Evolutionary conservation across 306 rosid genomes (phyloP).

Genomic region (Lotus japonicus): DNA sequence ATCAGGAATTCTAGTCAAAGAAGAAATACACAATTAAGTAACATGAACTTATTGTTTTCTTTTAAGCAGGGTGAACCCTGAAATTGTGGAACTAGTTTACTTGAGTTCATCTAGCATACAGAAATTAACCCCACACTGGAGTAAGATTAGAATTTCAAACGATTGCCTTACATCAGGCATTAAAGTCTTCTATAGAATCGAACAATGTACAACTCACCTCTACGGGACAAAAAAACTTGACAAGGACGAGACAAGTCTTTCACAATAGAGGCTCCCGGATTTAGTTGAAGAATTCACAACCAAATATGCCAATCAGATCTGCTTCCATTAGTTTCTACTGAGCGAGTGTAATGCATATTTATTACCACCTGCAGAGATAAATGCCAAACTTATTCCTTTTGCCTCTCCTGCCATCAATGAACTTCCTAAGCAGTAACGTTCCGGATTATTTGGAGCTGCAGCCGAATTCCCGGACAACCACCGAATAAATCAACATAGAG

Average conservation of each 20-base stretch:
- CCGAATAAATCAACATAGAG: constrained; percentile 19
- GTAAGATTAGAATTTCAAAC: constrained; percentile 35
- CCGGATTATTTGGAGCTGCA: constrained; percentile 15
- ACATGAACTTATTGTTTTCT: constrained; percentile 23
- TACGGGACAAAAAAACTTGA: constrained; percentile 33
- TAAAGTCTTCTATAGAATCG: constrained; percentile 40
- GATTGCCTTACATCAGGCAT: constrained; percentile 26
- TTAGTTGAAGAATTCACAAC: constrained; percentile 28
- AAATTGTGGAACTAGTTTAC: constrained; percentile 23
- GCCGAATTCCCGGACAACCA: constrained; percentile 16
- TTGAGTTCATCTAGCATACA: constrained; percentile 26
- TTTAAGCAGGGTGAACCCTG: constrained; percentile 13
- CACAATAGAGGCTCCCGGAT: constrained; percentile 27
- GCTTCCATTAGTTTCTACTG: constrained; percentile 26
- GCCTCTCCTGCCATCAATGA: constrained; percentile 25
- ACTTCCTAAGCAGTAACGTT: constrained; percentile 24
- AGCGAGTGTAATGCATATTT: constrained; percentile 17
- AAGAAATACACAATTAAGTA: constrained; percentile 25
- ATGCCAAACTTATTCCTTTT: constrained; percentile 28
- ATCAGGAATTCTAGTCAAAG: constrained; percentile 20
- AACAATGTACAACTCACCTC: constrained; percentile 65
- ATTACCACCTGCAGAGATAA: constrained; percentile 39
- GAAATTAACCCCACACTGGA: constrained; percentile 25
- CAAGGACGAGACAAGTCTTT: constrained; percentile 19
- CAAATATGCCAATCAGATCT: constrained; percentile 27